Conservation (phyloP, 306 rosid genomes). For the Trifolium repens region DNA sequence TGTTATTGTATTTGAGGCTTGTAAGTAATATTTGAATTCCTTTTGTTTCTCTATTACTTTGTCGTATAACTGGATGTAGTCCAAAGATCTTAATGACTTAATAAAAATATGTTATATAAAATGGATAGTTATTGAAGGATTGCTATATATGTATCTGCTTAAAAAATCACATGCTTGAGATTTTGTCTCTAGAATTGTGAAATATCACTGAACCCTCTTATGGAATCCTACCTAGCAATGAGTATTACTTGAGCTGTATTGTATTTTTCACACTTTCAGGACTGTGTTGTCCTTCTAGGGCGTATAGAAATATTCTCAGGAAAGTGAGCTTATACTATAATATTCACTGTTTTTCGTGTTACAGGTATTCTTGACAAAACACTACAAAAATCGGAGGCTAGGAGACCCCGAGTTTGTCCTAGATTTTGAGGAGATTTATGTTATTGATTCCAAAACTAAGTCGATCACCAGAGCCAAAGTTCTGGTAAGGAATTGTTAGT, state of each 20-base stretch:
- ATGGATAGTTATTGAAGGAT: not conserved
- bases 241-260: not conserved
- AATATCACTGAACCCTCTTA: not conserved
- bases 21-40: slow-evolving; percentile 11
- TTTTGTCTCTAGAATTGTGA: not conserved
- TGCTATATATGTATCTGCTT: slow-evolving; percentile 7
- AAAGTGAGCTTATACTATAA: not conserved
- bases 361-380: slow-evolving; percentile 90
- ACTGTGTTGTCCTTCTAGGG: not conserved
- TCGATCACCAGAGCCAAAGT: slow-evolving; percentile 90
- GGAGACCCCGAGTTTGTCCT: slow-evolving; percentile 86
- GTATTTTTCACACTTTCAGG: not conserved
- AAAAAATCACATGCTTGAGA: not conserved
- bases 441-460: slow-evolving; percentile 84
- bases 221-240: not conserved
- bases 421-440: slow-evolving; percentile 93
- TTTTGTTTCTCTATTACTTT: not conserved
- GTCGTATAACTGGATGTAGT: not conserved
- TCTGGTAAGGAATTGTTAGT: slow-evolving; percentile 58
- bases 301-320: not conserved
- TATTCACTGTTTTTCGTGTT: slow-evolving; percentile 28
- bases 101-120: slow-evolving; percentile 6
- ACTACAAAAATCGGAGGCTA: slow-evolving; percentile 77
- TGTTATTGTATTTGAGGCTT: slow-evolving; percentile 22
- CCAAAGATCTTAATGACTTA: not conserved